Evolutionary conservation across 805 yeast genomes (phyloP).

Genomic region (Candida boleticola): DNA sequence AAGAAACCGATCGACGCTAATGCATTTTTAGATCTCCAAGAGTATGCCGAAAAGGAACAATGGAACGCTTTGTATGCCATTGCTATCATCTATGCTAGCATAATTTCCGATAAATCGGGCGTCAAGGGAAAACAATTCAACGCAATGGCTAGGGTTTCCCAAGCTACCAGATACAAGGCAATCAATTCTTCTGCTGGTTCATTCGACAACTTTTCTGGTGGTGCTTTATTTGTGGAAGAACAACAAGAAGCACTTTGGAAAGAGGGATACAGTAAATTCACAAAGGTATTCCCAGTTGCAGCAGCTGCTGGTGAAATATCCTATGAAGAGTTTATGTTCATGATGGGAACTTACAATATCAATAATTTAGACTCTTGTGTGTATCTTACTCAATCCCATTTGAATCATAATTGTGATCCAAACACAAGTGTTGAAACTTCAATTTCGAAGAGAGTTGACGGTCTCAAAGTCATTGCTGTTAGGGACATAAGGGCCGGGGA

Average conservation of each 20-base stretch:
- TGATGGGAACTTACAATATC: constrained; percentile 71
- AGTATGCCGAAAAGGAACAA: constrained; percentile 59
- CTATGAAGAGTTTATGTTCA: constrained; percentile 55
- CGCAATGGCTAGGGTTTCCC: constrained; percentile 69
- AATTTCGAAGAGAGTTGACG: constrained; percentile 44
- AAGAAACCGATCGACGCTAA: constrained; percentile 40
- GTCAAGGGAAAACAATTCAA: constrained; percentile 44
- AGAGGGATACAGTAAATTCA: constrained; percentile 52
- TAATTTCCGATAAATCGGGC: constrained; percentile 42
- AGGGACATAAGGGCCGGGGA: constrained; percentile 60
- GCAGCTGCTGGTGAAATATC: constrained; percentile 24
- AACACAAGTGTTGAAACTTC: constrained; percentile 53
- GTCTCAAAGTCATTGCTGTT: constrained; percentile 59
- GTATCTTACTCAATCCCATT: constrained; percentile 61
- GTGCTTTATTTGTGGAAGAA: constrained; percentile 53
- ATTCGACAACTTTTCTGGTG: constrained; percentile 51
- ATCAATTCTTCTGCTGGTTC: constrained; percentile 55
- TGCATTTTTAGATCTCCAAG: constrained; percentile 55
- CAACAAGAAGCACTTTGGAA: constrained; percentile 60
- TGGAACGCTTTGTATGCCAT: constrained; percentile 71
- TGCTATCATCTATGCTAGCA: constrained; percentile 52
- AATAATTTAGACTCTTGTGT: constrained; percentile 68
- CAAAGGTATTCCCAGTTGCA: constrained; percentile 44
- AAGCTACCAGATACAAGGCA: constrained; percentile 59
- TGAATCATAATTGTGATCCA: constrained; percentile 78